Evolutionary conservation across 202 grass and related monocot species (phyloP), one percentile per base, ranked within the genome.

Genomic region (Digitaria exilis): DNA sequence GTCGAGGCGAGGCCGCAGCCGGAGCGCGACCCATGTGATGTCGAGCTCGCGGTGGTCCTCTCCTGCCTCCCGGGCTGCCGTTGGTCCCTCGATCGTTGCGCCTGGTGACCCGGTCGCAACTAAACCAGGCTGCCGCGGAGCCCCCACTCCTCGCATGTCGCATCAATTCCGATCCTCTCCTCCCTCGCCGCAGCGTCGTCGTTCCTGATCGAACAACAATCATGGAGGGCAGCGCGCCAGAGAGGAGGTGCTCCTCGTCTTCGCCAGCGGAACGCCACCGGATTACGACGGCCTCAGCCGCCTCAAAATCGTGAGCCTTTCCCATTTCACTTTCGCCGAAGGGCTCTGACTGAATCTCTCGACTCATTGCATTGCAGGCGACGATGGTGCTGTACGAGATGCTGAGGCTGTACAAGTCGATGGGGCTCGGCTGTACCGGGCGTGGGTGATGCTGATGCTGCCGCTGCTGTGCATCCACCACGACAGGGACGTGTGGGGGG

Each of bases 231-330:
- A 11, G 13, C 60, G 60, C 28, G 3, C 12, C 11, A 81, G 94
- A 69, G 84, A 94, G 71, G 94, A 97, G 81, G 92, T 92, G 65
- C 65, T 87, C 13, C 81, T 59, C 18, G 70, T 72, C 64, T 84
- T 94, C 58, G 91, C 89, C 7, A 46, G 28, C 12, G 78, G n/a
- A n/a, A 12, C 18, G 12, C 37, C 31, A 43, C 0, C 51, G 21
- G 85, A 83, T 54, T 85, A 79, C 67, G 87, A 90, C 76, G 80
- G 65, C 64, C 70, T 93, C 61, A n/a, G n/a, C n/a, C n/a, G n/a
- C n/a, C n/a, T n/a, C n/a, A n/a, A n/a, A n/a, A n/a, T n/a, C n/a
- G n/a, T n/a, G n/a, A n/a, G n/a, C n/a, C n/a, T n/a, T n/a, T n/a
- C n/a, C n/a, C n/a, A n/a, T n/a, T n/a, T n/a, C n/a, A n/a, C n/a